A percentile compares a stretch with the other conserved stretches of the same genome.
These are phyloP conservation scores for Physaria fendleri DNA, from an alignment of 345 rosid species.

Conservation along the genomic window DNA sequence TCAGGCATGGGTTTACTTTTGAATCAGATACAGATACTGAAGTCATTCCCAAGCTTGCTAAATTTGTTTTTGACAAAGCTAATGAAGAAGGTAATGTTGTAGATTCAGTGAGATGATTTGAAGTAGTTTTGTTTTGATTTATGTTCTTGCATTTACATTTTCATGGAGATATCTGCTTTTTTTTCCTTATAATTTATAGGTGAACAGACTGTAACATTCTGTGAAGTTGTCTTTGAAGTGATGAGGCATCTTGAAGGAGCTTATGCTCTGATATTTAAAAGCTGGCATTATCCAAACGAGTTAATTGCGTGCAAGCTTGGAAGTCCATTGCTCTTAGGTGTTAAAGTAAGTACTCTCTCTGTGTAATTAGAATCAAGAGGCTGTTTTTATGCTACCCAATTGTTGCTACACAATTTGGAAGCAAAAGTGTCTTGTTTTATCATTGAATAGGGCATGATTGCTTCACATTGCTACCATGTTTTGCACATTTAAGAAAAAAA, in stretches of 20 bases:
- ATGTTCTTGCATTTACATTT: neutral
- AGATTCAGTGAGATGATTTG: neutral
- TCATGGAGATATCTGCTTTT: conserved; percentile 23
- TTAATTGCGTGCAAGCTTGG: conserved; percentile 95
- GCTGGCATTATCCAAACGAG: conserved; percentile 89
- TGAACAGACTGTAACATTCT: conserved; percentile 58
- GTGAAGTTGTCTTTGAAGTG: conserved; percentile 92
- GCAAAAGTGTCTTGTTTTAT: neutral
- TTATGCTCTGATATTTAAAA: conserved; percentile 92
- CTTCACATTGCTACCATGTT: neutral
- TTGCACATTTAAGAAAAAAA: neutral
- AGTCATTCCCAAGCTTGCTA: conserved; percentile 94
- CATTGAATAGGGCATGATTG: neutral
- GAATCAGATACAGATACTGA: conserved; percentile 94
- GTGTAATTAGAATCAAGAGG: neutral
- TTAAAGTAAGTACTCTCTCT: conserved; percentile 56
- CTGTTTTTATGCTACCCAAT: neutral
- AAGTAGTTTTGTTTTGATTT: neutral
- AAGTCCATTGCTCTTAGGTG: conserved; percentile 87
- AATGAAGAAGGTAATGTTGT: conserved; percentile 61
- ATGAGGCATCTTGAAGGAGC: conserved; percentile 98
- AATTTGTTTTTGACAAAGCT: conserved; percentile 84
- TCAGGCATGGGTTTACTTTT: conserved; percentile 80
- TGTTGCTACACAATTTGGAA: neutral
- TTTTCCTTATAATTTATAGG: conserved; percentile 41